Evolutionary conservation across 2,329 filamentous ascomycete genomes (phyloP), one percentile per base, ranked within the genome.

Genomic region (Colletotrichum tabaci): DNA sequence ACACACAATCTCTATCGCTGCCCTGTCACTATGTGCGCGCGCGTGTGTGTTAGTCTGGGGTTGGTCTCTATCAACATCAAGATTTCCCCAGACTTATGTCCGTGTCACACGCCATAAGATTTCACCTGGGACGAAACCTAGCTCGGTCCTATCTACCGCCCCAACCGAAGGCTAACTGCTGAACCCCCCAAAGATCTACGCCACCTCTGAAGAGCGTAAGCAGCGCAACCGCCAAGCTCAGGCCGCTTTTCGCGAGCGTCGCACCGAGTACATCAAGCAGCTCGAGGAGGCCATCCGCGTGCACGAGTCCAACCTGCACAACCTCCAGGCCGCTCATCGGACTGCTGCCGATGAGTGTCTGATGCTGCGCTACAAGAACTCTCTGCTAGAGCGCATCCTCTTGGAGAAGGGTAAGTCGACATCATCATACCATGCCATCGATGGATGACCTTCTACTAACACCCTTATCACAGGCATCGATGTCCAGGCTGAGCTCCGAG

Each of bases 261-360:
- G 96, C 71, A 98, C 96, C 66, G 96, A 99, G 86, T 99, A 99
- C 83, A 99, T 99, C 86, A 98, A 98, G 86, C 96, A 99, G 83
- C 89, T 99, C 35, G 96, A 99, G 84, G 94, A 96, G 77, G 97
- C 95, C 67, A 98, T 99, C 83, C 96, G 96, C 79, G 94, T 96
- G 77, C 96, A 98, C 87, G 96, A 99, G 84, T 94, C 97, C 78
- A 96, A 94, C 77, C 87, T 98, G 67, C 94, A 97, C 77, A 97
- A 91, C 78, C 88, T 99, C 72, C 96, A 98, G 84, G 93, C 96
- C 79, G 97, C 95, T 75, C 96, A 98, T 80, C 94, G 96, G 77
- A 95, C 91, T 78, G 96, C 96, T 69, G 95, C 96, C 69, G 96
- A 98, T 82, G 96, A 98, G 83, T 98, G 96, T 81, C 84, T 98